A percentile compares a stretch with the other conserved stretches of the same genome.
These are phyloP conservation scores for Exophiala spinifera DNA, from an alignment of 2,329 filamentous ascomycete genomes.

Conservation along the genomic window DNA sequence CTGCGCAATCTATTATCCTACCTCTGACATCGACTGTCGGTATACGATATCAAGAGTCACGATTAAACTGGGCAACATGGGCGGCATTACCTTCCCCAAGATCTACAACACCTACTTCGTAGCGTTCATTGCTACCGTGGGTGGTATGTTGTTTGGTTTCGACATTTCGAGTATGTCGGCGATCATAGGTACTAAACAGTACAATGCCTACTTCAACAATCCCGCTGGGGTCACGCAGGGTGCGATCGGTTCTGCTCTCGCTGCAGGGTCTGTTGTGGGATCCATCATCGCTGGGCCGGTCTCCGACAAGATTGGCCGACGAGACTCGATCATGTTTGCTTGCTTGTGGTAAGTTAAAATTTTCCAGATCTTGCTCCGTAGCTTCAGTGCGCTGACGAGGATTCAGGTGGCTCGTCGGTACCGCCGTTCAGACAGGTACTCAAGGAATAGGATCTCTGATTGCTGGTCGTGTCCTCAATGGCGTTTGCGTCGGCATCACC, in stretches of 20 bases:
- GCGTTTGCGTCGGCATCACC: slow-evolving; percentile 40
- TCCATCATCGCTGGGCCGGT: slow-evolving; percentile 45
- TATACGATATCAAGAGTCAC: not conserved
- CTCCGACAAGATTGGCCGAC: slow-evolving; percentile 49
- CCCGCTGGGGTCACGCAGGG: slow-evolving; percentile 49
- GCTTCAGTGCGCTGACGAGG: not conserved
- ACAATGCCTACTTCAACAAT: slow-evolving; percentile 51
- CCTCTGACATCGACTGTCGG: not conserved
- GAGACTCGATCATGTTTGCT: slow-evolving; percentile 47
- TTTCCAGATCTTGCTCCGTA: slow-evolving; percentile 35
- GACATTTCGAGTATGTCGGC: slow-evolving; percentile 57
- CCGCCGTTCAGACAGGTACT: slow-evolving; percentile 4
- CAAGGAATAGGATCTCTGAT: slow-evolving; percentile 21
- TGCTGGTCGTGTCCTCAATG: slow-evolving; percentile 32
- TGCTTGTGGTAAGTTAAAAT: slow-evolving; percentile 47
- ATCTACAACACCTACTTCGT: slow-evolving; percentile 56
- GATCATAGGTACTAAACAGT: slow-evolving; percentile 51
- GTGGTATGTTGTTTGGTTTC: slow-evolving; percentile 56
- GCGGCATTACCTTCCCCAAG: slow-evolving; percentile 42
- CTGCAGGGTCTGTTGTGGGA: slow-evolving; percentile 50
- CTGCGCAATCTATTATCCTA: not conserved
- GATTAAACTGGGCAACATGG: slow-evolving; percentile 5
- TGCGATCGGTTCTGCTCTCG: slow-evolving; percentile 49
- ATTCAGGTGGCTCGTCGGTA: not conserved
- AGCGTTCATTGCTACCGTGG: slow-evolving; percentile 51